A percentile compares a stretch with the other conserved stretches of the same genome.
Conservation (phyloP, 305 asterid species). For the Solanum hybrid region DNA sequence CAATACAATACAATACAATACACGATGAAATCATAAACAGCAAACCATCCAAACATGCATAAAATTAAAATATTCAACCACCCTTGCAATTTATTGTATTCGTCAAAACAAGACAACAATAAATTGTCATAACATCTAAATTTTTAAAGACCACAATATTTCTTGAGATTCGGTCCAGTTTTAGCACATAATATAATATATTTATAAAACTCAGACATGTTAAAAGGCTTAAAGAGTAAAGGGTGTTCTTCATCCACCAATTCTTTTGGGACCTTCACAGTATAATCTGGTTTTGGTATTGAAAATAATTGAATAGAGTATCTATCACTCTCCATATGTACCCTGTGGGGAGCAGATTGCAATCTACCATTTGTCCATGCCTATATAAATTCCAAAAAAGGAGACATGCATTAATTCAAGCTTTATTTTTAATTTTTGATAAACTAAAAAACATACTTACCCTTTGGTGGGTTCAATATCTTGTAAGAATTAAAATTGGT, state of each 20-base stretch:
- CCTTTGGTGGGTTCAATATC: too few relatives aligned
- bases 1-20: background rate
- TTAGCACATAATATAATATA: background rate
- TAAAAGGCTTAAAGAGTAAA: slow-evolving; percentile 5
- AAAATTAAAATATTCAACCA: background rate
- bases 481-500: too few relatives aligned
- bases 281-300: background rate
- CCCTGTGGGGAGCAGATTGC: background rate
- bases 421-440: too few relatives aligned
- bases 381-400: background rate
- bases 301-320: slow-evolving; percentile 4
- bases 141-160: background rate
- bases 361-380: slow-evolving; percentile 14
- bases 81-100: too few relatives aligned
- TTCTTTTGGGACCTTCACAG: slow-evolving; percentile 3
- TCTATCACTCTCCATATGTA: background rate
- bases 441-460: too few relatives aligned
- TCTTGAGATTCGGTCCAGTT: background rate
- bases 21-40: background rate
- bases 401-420: too few relatives aligned
- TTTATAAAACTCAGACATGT: background rate
- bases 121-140: too few relatives aligned
- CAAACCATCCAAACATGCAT: background rate
- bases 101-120: too few relatives aligned
- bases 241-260: slow-evolving; percentile 13